Base-by-base conservation (phyloP, 2,329 filamentous ascomycete species). In the Phyllosticta paracitricarpa region DNA sequence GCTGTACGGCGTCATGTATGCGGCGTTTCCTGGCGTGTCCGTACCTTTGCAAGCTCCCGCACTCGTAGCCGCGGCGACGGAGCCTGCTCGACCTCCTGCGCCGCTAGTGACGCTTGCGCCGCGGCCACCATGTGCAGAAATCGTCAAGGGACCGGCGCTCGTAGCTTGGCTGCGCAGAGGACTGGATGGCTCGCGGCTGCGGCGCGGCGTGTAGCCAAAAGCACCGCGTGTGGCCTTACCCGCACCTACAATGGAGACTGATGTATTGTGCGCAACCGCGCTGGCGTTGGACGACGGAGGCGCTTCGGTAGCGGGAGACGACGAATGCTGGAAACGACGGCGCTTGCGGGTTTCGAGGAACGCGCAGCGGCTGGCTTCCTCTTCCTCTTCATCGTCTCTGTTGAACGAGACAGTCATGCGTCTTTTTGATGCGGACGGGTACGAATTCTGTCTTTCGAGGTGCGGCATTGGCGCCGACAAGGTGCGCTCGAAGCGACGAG, bases 1-100 rank as follows among this genome's bases (percentile, higher is more conserved):
- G 68, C 87, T 91, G 69, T 87, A 80, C 0, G 89, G 89, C 0
- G 89, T 92, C 2, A 87, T 87, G 68, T 91, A 91, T n/a, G 84
- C 85, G 65, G 0, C 81, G 62, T 68, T 72, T 66, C 14, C 40
- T 14, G 40, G 40, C 14, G 40, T 48, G 6, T 7, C 7, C 14
- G 40, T 3, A n/a, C 14, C 71, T 66, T 58, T 71, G 71, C 54
- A 77, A 73, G 60, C 71, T 54, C n/a, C 68, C 60, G 30, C 66
- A 66, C 9, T 65, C 61, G 51, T 68, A 71, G n/a, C 70, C 59
- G 51, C 69, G 71, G n/a, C 70, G 14, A 48, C 40, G 2, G 40
- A 48, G 40, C 40, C 40, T 48, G 40, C 40, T n/a, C 17, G 40
- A 6, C 3, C 40, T n/a, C 40, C 40, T 4, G 5, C 40, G 40